Base-by-base conservation (phyloP, 1,284 basidiomycete genomes). In the Leccinum olivaceoglutinosum region DNA sequence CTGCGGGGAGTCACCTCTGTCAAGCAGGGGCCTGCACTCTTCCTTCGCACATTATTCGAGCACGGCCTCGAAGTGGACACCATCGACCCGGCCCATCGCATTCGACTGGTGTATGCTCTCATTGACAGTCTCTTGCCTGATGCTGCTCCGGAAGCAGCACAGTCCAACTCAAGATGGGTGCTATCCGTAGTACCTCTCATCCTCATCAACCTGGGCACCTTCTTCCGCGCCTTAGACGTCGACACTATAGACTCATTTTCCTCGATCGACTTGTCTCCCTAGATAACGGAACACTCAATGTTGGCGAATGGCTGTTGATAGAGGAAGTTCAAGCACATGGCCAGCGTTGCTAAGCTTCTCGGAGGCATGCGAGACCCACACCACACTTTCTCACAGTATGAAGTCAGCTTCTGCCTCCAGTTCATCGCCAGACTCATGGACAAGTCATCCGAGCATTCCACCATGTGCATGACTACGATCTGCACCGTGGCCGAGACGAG, bases 221-320 rank as follows among this genome's bases (percentile, higher is more conserved):
- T 90, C 72, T 82, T 87, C 69, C 77, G 76, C 4, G 72, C 81
- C 4, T 75, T 90, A 49, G 84, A 88, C 62, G 76, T 81, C 1
- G 81, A 85, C 61, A 81, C 78, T 62, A 21, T 21, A 21, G 21
- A 68, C 76, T 80, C 2, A 78, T 80, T 54, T 74, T 91, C 41
- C 71, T 90, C n/a, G 75, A 80, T 59, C 79, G 84, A 5, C 77
- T 92, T 4, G 76, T 82, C 29, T 76, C 74, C 21, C 71, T 91
- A 12, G 90, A 92, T 67, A 73, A 79, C 4, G 86, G 83, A 5
- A 72, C 79, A 11, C 76, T 85, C 6, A 85, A 84, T 1, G 71
- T 90, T 4, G 88, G 84, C n/a, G 86, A 89, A 64, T 92, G 88
- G 87, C 68, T 92, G 29, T 68, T 92, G 8, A 69, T 76, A 25